Evolutionary conservation across 164 flowering plant genomes (phyloP), one percentile per base, ranked within the genome.

Genomic region (Vitis cinerea): DNA sequence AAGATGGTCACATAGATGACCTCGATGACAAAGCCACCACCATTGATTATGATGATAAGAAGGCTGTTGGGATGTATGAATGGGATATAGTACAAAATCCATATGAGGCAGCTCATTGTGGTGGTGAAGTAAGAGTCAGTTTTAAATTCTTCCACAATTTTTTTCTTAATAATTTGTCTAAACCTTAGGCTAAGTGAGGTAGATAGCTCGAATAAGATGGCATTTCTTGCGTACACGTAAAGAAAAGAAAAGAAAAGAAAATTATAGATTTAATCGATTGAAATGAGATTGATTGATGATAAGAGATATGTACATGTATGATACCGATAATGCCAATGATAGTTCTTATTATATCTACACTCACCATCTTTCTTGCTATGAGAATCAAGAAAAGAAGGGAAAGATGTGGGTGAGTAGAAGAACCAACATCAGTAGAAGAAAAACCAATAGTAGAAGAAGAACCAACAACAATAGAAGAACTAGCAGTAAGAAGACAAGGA

Each of bases 11-110:
- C 63, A 19, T 81, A 84, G 58, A 66, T 11, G 37, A 72, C 2
- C 67, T 86, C 86, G 4, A 86, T 78, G 59, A 55, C 30, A 1
- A 78, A 30, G 0, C 90, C 90, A 27, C 44, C 13, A 50, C 75
- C 81, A 19, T 84, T 86, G 71, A 83, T 86, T 4, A 86, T 86
- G 57, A 78, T 1, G 55, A 86, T 84, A 3, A 84, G 83, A 31
- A 73, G n/a, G 71, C 72, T 83, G 60, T 83, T 74, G 1, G 82
- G 82, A 59, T 78, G 75, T 23, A 84, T 85, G 50, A 81, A 55
- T 37, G 90, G 90, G 14, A 81, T n/a, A 3, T 86, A 87, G 16
- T 86, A 86, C 61, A 84, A 72, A 6, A 67, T 59, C 90, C 90
- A 84, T 77, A 86, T 58, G 8, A 74, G 69, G 60, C 84, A 84